Evolutionary conservation across 2,329 filamentous ascomycete species (phyloP).

Genomic region (Xenoacremonium recifei): DNA sequence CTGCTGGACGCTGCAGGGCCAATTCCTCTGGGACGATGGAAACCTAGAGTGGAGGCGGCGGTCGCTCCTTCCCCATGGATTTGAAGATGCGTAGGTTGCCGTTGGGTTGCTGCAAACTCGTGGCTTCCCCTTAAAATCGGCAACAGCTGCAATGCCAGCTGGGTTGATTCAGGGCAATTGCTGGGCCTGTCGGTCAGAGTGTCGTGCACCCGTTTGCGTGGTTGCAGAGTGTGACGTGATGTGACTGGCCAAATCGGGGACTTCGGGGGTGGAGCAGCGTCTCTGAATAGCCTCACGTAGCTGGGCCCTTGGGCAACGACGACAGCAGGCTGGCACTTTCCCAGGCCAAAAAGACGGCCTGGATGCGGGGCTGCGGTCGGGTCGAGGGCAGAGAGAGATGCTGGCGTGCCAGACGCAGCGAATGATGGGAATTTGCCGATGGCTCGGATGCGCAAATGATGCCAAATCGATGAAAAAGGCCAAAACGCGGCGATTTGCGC

Average conservation of each 20-base stretch:
- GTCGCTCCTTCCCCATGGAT: no score
- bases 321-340: slow-evolving; percentile 8
- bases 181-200: no score
- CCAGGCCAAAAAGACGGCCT: slow-evolving; percentile 18
- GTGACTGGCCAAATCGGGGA: slow-evolving; percentile 20
- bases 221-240: slow-evolving; percentile 7
- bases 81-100: no score
- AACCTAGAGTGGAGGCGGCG: no score
- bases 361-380: slow-evolving; percentile 19
- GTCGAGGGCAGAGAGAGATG: slow-evolving; percentile 25
- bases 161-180: no score
- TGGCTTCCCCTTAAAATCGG: no score
- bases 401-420: slow-evolving; percentile 30
- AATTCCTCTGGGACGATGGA: neutral
- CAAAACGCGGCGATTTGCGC: slow-evolving; percentile 25
- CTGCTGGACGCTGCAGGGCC: no score
- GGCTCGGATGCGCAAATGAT: slow-evolving; percentile 31
- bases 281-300: slow-evolving; percentile 43
- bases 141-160: no score
- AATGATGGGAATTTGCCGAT: slow-evolving; percentile 37
- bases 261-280: slow-evolving; percentile 12
- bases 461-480: slow-evolving; percentile 43
- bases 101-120: no score
- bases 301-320: slow-evolving; percentile 19
- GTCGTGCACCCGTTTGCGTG: no score